These are phyloP conservation scores for Saccharomyces hybrid DNA, from an alignment of 1,139 yeast species.

Conservation along the genomic window DNA sequence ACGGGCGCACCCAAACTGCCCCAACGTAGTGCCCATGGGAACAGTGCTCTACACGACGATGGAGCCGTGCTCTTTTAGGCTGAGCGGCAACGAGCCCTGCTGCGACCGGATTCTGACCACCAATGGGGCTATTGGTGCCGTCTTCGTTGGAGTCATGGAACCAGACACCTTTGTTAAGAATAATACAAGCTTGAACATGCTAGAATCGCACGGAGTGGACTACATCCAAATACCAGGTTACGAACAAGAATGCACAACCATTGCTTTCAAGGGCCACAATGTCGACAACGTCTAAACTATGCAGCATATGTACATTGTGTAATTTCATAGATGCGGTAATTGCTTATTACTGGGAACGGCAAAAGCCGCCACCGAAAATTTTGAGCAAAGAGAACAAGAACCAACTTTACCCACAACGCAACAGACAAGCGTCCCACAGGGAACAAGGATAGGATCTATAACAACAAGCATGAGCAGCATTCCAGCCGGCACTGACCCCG, in stretches of 20 bases:
- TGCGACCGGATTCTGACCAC: slow-evolving; percentile 62
- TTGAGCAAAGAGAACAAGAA: neutral
- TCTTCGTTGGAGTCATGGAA: slow-evolving; percentile 88
- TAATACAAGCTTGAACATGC: slow-evolving; percentile 54
- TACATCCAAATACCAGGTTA: slow-evolving; percentile 80
- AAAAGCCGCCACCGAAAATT: slow-evolving; percentile 1
- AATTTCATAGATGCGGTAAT: neutral
- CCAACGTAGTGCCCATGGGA: slow-evolving; percentile 51
- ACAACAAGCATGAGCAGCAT: slow-evolving; percentile 10
- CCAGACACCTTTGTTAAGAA: slow-evolving; percentile 82
- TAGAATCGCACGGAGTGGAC: slow-evolving; percentile 51
- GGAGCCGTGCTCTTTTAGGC: slow-evolving; percentile 92
- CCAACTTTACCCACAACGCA: neutral
- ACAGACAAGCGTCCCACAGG: neutral
- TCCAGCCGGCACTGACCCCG: slow-evolving; percentile 3
- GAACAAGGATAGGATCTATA: neutral
- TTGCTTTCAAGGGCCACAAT: slow-evolving; percentile 75
- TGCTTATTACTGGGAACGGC: neutral
- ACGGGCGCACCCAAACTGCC: slow-evolving; percentile 14
- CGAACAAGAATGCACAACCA: slow-evolving; percentile 60
- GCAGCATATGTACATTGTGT: neutral
- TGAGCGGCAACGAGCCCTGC: slow-evolving; percentile 90
- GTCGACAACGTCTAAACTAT: neutral
- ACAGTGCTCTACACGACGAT: slow-evolving; percentile 87
- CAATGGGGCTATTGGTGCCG: slow-evolving; percentile 48